Percentiles rank a stretch among this genome's conserved stretches.
Conservation (phyloP, 83 land plant genomes). For the Isoetes engelmannii region DNA sequence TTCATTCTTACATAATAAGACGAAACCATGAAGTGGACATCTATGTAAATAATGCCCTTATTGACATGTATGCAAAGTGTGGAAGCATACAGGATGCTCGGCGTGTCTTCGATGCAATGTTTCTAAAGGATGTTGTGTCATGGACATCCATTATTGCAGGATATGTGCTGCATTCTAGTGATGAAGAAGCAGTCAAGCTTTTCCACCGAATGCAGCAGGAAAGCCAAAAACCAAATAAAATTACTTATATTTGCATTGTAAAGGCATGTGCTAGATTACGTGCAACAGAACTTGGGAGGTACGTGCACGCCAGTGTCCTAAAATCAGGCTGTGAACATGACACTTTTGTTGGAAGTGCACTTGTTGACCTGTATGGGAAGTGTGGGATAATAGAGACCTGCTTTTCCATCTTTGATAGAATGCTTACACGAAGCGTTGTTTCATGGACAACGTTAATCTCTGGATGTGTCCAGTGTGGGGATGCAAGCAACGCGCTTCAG, state of each 20-base stretch:
- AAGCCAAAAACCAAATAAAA: neutral
- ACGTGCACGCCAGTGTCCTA: conserved; percentile 17
- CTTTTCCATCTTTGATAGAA: conserved; percentile 7
- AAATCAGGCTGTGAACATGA: conserved; percentile 9
- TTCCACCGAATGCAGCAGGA: no score
- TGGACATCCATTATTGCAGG: no score
- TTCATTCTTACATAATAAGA: no score
- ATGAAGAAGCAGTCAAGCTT: no score
- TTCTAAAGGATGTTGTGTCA: no score
- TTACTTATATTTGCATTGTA: conserved; percentile 10
- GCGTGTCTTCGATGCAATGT: no score
- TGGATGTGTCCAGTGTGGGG: conserved; percentile 20
- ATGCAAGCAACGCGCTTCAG: conserved; percentile 10
- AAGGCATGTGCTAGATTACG: conserved; percentile 13
- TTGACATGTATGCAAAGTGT: no score
- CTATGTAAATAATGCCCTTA: no score
- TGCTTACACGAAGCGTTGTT: conserved; percentile 14
- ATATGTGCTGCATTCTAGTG: no score
- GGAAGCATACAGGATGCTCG: no score
- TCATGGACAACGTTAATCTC: conserved; percentile 29
- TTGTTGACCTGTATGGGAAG: conserved; percentile 26
- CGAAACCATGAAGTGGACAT: no score
- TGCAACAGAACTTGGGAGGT: conserved; percentile 13
- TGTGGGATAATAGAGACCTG: conserved; percentile 15
- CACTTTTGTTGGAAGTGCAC: conserved; percentile 9